Conservation (phyloP, 768 basidiomycete genomes). For the Mycena vitilis region DNA sequence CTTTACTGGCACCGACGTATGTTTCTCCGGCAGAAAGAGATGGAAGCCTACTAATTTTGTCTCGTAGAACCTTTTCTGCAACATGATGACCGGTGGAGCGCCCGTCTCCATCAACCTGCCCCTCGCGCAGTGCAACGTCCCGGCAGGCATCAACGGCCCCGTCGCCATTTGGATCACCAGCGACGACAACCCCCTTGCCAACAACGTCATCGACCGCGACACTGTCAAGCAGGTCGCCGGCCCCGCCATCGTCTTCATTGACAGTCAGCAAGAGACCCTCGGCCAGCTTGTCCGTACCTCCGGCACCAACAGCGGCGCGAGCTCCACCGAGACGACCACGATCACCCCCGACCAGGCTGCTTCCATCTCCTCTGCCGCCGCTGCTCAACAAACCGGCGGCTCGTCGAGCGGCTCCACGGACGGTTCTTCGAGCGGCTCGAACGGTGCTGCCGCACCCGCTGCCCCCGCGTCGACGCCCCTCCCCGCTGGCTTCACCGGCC, state of each 20-base stretch:
- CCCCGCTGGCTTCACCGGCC: conserved; percentile 57
- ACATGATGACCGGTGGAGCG: conserved; percentile 78
- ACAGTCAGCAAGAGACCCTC: conserved; percentile 66
- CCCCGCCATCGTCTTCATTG: conserved; percentile 75
- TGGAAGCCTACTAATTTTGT: conserved; percentile 7
- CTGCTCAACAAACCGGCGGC: conserved; percentile 30
- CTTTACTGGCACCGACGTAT: conserved; percentile 64
- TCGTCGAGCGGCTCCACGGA: conserved; percentile 36
- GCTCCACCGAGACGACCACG: conserved; percentile 42
- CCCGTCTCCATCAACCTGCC: conserved; percentile 69
- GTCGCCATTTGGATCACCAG: conserved; percentile 79
- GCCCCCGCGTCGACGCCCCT: conserved; percentile 36
- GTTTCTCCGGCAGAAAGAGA: conserved; percentile 29
- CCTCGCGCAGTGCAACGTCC: conserved; percentile 70
- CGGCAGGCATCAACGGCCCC: conserved; percentile 75
- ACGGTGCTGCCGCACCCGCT: conserved; percentile 37
- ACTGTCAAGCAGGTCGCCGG: conserved; percentile 72
- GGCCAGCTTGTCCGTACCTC: conserved; percentile 54
- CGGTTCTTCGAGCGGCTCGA: conserved; percentile 25
- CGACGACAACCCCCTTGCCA: conserved; percentile 69
- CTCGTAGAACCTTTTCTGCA: conserved; percentile 69
- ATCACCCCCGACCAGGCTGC: conserved; percentile 51
- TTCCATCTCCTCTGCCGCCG: conserved; percentile 45
- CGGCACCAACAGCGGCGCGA: conserved; percentile 31
- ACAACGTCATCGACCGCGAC: conserved; percentile 69